Percentiles rank a stretch among this genome's conserved stretches.
phyloP scores from a whole-genome alignment of 164 flowering plant species.

The Amborella trichopoda region DNA sequence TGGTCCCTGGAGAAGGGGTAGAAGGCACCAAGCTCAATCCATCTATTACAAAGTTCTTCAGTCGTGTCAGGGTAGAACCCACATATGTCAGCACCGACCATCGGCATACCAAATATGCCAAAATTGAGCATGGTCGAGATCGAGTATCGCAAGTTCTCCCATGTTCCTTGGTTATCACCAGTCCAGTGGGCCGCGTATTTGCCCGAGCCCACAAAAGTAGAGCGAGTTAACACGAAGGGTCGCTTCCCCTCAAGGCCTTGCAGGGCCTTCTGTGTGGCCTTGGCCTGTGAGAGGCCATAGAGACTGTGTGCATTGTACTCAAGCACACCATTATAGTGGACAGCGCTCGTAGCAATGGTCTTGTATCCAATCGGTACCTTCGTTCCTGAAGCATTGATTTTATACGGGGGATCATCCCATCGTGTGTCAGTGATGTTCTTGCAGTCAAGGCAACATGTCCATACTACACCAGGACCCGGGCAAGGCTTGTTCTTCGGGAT shows the following conservation, averaged over 20 bases:
- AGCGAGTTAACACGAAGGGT: slow-evolving; percentile 71
- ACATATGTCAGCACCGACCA: slow-evolving; percentile 92
- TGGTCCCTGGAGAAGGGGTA: slow-evolving; percentile 90
- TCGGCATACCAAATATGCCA: slow-evolving; percentile 79
- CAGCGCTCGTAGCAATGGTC: slow-evolving; percentile 87
- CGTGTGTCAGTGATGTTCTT: slow-evolving; percentile 66
- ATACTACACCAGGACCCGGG: slow-evolving; percentile 66
- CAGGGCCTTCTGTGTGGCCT: slow-evolving; percentile 81
- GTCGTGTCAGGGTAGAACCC: slow-evolving; percentile 50
- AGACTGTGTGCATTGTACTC: slow-evolving; percentile 93
- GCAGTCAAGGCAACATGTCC: slow-evolving; percentile 91
- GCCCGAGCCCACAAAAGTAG: slow-evolving; percentile 90
- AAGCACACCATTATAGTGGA: slow-evolving; percentile 74
- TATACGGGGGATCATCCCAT: slow-evolving; percentile 98
- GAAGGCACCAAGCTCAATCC: slow-evolving; percentile 91
- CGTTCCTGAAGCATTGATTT: slow-evolving; percentile 74
- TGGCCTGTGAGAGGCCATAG: slow-evolving; percentile 68
- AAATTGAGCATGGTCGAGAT: slow-evolving; percentile 75
- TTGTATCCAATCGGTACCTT: slow-evolving; percentile 60
- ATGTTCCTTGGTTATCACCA: slow-evolving; percentile 74
- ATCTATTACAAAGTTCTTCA: slow-evolving; percentile 72
- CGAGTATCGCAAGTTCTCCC: slow-evolving; percentile 57
- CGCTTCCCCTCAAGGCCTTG: slow-evolving; percentile 55
- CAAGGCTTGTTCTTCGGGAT: slow-evolving; percentile 53
- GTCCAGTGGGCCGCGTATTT: slow-evolving; percentile 93